phyloP scores from a whole-genome alignment of 345 rosid species.

The Eucalyptus pauciflora region DNA sequence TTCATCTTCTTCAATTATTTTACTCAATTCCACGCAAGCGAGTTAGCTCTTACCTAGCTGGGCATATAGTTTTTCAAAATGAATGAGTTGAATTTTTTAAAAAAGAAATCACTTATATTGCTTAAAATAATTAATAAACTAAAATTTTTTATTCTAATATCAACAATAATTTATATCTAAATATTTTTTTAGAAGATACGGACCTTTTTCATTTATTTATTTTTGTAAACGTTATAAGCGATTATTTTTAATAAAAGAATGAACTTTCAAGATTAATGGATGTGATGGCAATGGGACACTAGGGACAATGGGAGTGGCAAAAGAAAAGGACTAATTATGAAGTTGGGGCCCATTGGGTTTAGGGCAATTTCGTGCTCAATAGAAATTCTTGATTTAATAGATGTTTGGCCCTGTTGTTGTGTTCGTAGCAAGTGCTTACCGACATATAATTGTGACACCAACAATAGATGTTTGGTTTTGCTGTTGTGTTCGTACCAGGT shows the following conservation, averaged over 20 bases:
- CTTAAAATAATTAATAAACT: neutral
- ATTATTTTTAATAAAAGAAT: neutral
- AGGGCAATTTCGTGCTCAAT: neutral
- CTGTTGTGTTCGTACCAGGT: neutral
- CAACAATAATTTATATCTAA: neutral
- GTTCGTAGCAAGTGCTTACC: neutral
- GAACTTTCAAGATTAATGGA: neutral
- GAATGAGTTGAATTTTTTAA: too few species aligned
- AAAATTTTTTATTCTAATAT: fast-evolving
- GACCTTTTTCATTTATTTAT: fast-evolving
- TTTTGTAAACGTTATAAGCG: fast-evolving
- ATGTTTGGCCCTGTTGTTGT: neutral
- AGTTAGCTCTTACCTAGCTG: neutral
- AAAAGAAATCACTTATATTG: neutral
- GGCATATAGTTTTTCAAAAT: neutral
- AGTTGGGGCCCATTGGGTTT: neutral
- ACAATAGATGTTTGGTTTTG: neutral
- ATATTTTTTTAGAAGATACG: neutral
- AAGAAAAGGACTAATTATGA: neutral
- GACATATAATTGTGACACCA: neutral
- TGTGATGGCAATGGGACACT: neutral
- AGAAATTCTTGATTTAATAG: neutral
- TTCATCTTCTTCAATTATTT: neutral
- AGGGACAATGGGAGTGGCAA: neutral
- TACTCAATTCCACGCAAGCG: neutral